Conservation (phyloP, 2,329 filamentous ascomycete species). For the Westerdykella ornata region DNA sequence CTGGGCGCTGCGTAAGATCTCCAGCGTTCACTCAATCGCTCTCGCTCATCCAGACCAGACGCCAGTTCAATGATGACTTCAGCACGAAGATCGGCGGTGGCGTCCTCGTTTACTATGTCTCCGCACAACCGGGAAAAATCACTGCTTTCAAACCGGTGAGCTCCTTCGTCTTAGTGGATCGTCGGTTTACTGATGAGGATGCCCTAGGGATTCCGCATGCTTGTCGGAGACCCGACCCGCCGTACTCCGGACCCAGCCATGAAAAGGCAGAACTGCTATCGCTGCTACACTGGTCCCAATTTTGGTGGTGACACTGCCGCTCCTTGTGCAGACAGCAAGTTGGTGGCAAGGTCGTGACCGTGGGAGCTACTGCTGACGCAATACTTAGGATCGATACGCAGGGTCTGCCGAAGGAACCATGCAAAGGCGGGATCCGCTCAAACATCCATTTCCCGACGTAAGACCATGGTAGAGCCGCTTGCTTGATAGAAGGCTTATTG, state of each 20-base stretch:
- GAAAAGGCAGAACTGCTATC: slow-evolving; percentile 37
- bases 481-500: neutral
- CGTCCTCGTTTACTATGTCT: slow-evolving; percentile 23
- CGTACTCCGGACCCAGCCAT: slow-evolving; percentile 10
- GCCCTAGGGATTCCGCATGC: slow-evolving; percentile 42
- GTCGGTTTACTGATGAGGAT: neutral
- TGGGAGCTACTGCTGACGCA: too few species aligned
- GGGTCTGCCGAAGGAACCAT: slow-evolving; percentile 15
- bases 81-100: slow-evolving; percentile 20
- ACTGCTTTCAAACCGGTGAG: slow-evolving; percentile 15
- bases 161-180: neutral
- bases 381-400: slow-evolving; percentile 12
- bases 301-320: slow-evolving; percentile 39
- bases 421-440: slow-evolving; percentile 25
- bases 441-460: slow-evolving; percentile 26
- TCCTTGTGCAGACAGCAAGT: slow-evolving; percentile 20
- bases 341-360: neutral
- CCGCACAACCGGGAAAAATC: slow-evolving; percentile 15
- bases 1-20: slow-evolving; percentile 8
- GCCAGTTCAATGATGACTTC: slow-evolving; percentile 21
- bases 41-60: neutral
- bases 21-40: neutral
- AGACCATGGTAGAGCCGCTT: neutral
- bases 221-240: slow-evolving; percentile 35
- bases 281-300: slow-evolving; percentile 42